phyloP scores from a whole-genome alignment of 2,329 filamentous ascomycete species.

The Penicillium sp. region DNA sequence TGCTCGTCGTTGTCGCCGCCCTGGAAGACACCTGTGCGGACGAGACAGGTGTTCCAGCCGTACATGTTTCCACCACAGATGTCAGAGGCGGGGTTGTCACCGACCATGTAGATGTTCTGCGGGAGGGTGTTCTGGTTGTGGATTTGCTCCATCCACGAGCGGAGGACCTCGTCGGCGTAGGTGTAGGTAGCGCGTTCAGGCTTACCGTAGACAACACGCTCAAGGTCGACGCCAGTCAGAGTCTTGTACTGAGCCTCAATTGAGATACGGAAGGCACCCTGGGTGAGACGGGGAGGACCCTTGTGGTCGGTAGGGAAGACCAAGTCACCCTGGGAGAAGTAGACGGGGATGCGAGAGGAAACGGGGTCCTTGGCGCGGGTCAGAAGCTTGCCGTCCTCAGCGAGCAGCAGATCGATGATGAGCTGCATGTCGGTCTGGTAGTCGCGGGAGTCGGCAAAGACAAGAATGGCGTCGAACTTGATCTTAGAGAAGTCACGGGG shows the following conservation, averaged over 20 bases:
- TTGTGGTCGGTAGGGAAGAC: conserved; percentile 70
- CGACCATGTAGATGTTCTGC: conserved; percentile 76
- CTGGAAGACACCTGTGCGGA: conserved; percentile 79
- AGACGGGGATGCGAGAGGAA: conserved; percentile 71
- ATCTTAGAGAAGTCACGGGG: conserved; percentile 73
- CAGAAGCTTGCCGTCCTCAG: conserved; percentile 68
- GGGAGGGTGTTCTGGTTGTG: conserved; percentile 73
- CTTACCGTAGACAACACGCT: conserved; percentile 78
- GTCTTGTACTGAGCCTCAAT: conserved; percentile 70
- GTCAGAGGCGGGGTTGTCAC: conserved; percentile 75
- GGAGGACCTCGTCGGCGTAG: conserved; percentile 75
- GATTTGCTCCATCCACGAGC: conserved; percentile 75
- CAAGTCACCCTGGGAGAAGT: conserved; percentile 71
- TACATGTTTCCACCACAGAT: conserved; percentile 81
- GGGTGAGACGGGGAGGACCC: conserved; percentile 68
- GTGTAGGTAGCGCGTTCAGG: conserved; percentile 77
- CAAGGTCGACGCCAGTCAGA: conserved; percentile 70
- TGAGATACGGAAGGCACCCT: conserved; percentile 75
- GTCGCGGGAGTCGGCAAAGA: conserved; percentile 75
- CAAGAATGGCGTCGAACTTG: conserved; percentile 75
- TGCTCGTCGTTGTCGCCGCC: conserved; percentile 76
- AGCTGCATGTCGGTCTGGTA: conserved; percentile 78
- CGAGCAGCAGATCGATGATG: conserved; percentile 73
- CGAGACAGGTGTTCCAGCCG: conserved; percentile 80
- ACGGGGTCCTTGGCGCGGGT: conserved; percentile 70